Conservation (phyloP, 179 eudicot species). For the Patellifolia procumbens region DNA sequence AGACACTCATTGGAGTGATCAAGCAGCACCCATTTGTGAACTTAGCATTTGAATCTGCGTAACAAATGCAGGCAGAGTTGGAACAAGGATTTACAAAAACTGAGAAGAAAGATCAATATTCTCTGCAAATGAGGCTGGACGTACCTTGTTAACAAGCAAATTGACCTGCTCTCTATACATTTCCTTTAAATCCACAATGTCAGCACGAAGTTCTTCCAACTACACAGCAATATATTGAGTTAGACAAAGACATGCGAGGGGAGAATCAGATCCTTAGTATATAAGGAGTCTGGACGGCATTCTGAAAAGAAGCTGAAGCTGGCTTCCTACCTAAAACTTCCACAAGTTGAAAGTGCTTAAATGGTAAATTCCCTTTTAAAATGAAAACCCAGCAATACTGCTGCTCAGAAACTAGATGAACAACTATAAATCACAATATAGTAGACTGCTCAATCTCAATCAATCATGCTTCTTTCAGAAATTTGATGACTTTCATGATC, state of each 20-base stretch:
- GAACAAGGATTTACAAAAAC: background rate
- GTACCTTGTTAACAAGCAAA: slow-evolving; percentile 91
- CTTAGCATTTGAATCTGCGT: slow-evolving; percentile 65
- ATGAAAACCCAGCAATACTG: no score
- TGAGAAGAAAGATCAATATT: background rate
- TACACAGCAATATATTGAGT: slow-evolving; percentile 30
- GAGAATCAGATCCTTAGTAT: background rate
- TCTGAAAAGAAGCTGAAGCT: background rate
- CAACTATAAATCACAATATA: background rate
- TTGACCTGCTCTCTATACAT: slow-evolving; percentile 99
- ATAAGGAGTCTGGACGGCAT: no score
- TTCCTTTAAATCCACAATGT: slow-evolving; percentile 93
- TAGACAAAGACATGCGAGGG: background rate
- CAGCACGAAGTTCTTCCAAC: slow-evolving; percentile 99
- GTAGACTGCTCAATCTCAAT: background rate
- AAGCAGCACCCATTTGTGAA: slow-evolving; percentile 45
- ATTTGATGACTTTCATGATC: background rate
- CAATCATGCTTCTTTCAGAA: background rate
- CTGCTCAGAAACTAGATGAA: background rate
- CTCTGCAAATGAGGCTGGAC: background rate
- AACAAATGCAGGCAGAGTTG: background rate
- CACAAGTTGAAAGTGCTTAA: background rate
- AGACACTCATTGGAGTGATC: slow-evolving; percentile 13
- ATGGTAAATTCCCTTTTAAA: no score
- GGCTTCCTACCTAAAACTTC: background rate